Conservation (phyloP, 148 eudicot genomes). For the Cornus controversa region DNA sequence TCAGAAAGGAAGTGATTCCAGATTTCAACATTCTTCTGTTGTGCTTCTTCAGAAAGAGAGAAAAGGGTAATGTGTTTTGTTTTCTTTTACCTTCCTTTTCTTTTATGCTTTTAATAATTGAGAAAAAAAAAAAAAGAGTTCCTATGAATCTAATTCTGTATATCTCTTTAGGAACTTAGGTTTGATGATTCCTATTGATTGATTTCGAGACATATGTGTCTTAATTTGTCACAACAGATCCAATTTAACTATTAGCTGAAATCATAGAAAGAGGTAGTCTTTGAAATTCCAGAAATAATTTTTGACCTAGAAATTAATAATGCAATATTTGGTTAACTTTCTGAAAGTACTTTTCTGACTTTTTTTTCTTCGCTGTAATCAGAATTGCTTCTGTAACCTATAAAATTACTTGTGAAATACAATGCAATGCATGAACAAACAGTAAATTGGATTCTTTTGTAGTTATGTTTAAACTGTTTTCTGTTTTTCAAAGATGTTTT, state of each 20-base stretch:
- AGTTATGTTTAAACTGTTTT: no score
- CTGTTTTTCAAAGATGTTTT: no score
- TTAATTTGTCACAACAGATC: neutral
- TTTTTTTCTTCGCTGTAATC: no score
- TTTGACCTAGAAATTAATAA: neutral
- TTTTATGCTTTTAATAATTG: neutral
- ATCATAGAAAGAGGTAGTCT: neutral
- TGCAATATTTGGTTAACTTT: neutral
- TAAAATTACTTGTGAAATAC: neutral
- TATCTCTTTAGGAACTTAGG: neutral
- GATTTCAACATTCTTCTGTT: neutral
- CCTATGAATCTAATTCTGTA: neutral
- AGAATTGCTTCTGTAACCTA: no score
- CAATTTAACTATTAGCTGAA: neutral
- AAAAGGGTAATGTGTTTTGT: neutral
- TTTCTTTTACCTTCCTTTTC: neutral
- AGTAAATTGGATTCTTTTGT: neutral
- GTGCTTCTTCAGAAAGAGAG: neutral
- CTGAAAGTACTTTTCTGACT: neutral
- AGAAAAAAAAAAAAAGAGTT: neutral
- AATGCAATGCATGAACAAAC: neutral
- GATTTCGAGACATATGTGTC: neutral
- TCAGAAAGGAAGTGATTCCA: conserved; percentile 1
- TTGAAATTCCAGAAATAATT: neutral
- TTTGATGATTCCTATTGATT: neutral